phyloP scores from a whole-genome alignment of 23 red algal genomes.

The Gracilaria domingensis region DNA sequence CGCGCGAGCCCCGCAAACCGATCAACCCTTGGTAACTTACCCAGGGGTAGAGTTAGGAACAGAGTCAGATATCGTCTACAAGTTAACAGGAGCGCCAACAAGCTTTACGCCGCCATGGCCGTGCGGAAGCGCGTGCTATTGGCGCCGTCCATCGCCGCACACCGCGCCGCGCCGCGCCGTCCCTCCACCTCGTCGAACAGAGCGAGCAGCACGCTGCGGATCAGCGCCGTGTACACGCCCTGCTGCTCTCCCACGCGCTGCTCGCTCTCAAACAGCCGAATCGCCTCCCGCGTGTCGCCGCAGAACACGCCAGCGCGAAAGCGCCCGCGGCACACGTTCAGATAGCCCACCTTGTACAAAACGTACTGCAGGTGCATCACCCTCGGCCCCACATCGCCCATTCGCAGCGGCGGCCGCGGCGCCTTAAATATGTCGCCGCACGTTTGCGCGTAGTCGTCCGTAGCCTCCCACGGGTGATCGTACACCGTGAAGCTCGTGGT shows the following conservation, averaged over 20 bases:
- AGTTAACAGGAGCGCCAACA: background rate
- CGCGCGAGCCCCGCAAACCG: too few species aligned
- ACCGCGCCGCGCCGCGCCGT: background rate
- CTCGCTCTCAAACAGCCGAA: background rate
- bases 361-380: conserved; percentile 46
- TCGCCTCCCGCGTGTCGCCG: background rate
- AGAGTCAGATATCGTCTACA: background rate
- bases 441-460: conserved; percentile 9
- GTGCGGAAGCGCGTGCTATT: conserved; percentile 8
- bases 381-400: conserved; percentile 16
- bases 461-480: conserved; percentile 34
- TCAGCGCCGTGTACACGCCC: conserved; percentile 34
- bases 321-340: background rate
- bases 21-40: too few species aligned
- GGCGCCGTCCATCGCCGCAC: conserved; percentile 3
- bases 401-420: background rate
- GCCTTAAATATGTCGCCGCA: conserved; percentile 1
- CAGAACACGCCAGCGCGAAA: conserved; percentile 36
- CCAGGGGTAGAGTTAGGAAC: too few species aligned
- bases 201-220: background rate
- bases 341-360: conserved; percentile 8
- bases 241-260: background rate
- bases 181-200: conserved; percentile 32
- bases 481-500: background rate
- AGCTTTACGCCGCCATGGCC: conserved; percentile 27